A percentile compares a stretch with the other conserved stretches of the same genome.
Conservation (phyloP, 768 basidiomycete species). For the Termitomyces eurrhizus region DNA sequence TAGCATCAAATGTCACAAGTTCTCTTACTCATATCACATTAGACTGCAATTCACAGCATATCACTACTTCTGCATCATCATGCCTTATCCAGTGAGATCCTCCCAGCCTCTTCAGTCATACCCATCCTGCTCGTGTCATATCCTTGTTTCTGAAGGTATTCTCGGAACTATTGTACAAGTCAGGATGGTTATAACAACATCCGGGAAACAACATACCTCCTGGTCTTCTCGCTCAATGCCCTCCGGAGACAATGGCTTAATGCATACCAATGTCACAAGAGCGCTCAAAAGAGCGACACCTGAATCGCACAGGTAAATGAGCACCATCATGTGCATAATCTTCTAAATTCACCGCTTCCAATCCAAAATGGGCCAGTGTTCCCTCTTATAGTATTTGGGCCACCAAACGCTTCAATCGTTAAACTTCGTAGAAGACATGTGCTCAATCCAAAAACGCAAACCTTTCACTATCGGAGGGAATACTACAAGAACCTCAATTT, state of each 20-base stretch:
- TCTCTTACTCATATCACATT: too few species aligned
- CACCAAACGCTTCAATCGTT: slow-evolving; percentile 51
- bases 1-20: too few species aligned
- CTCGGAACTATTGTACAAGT: slow-evolving; percentile 56
- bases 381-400: slow-evolving; percentile 43
- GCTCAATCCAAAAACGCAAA: slow-evolving; percentile 19
- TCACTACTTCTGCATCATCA: not conserved
- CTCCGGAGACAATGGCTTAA: slow-evolving; percentile 69
- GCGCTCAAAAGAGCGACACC: slow-evolving; percentile 78
- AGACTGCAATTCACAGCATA: too few species aligned
- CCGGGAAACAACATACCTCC: not conserved
- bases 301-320: slow-evolving; percentile 8
- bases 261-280: slow-evolving; percentile 62
- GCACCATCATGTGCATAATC: not conserved
- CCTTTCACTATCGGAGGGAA: slow-evolving; percentile 65
- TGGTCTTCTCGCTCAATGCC: slow-evolving; percentile 65
- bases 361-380: slow-evolving; percentile 88
- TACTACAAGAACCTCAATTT: slow-evolving; percentile 27
- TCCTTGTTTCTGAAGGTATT: slow-evolving; percentile 72
- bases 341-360: slow-evolving; percentile 47
- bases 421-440: slow-evolving; percentile 6
- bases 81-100: not conserved
- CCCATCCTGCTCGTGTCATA: slow-evolving; percentile 52
- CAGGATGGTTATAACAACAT: not conserved
- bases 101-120: not conserved